A percentile compares a stretch with the other conserved stretches of the same genome.
Conservation (phyloP, 2,329 filamentous ascomycete species). For the Aspergillus jensenii region DNA sequence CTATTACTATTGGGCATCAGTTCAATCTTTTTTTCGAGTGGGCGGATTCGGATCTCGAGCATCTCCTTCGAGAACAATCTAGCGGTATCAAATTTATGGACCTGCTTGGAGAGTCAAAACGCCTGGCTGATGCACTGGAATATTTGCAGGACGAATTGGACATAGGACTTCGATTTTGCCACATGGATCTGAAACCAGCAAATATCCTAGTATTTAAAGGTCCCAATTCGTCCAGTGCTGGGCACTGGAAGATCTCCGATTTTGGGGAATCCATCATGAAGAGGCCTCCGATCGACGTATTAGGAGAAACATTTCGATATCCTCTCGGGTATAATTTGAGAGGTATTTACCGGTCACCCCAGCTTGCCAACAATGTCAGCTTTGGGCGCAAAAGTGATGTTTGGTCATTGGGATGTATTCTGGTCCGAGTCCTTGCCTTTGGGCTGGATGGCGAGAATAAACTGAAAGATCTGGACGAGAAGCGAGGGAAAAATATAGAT, state of each 20-base stretch:
- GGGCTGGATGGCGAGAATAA: constrained; percentile 8
- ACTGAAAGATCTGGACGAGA: constrained; percentile 5
- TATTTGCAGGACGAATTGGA: constrained; percentile 14
- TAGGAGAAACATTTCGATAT: background rate
- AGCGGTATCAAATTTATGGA: background rate
- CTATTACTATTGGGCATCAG: constrained; percentile 8
- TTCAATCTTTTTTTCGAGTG: constrained; percentile 19
- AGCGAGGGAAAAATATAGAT: background rate
- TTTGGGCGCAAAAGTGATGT: constrained; percentile 18
- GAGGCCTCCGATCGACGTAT: background rate
- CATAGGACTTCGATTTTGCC: constrained; percentile 2
- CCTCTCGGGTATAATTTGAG: background rate
- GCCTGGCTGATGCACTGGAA: constrained; percentile 15
- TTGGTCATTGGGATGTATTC: constrained; percentile 24
- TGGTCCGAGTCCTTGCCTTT: constrained; percentile 17
- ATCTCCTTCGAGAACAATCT: constrained; percentile 9
- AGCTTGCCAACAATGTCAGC: background rate
- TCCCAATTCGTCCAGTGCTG: constrained; percentile 6
- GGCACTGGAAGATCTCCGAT: constrained; percentile 26
- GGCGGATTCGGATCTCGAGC: constrained; percentile 19
- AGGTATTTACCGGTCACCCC: constrained; percentile 16
- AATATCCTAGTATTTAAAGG: constrained; percentile 23
- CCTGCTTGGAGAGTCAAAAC: constrained; percentile 12
- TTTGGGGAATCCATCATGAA: constrained; percentile 23
- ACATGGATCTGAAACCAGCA: constrained; percentile 23